Evolutionary conservation across 75 land plant genomes (phyloP).

Genomic region (Pinus tabuliformis): DNA sequence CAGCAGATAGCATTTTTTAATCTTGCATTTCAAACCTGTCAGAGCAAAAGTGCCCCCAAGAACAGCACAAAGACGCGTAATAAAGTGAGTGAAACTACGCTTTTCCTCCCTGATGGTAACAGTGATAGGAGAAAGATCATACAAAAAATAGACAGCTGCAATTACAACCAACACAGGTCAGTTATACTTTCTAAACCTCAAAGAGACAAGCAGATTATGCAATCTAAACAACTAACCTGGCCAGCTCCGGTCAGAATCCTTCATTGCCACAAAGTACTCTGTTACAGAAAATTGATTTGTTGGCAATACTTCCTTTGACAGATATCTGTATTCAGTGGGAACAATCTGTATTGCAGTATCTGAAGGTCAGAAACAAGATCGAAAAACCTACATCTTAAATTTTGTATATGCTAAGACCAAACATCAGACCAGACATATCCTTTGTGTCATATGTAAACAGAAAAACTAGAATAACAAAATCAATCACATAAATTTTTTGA

Average conservation of each 20-base stretch:
- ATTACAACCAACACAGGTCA: neutral
- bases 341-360: constrained; percentile 67
- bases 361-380: neutral
- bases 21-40: constrained; percentile 56
- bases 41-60: constrained; percentile 98
- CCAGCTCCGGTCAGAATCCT: constrained; percentile 65
- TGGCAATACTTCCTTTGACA: constrained; percentile 74
- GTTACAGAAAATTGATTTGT: constrained; percentile 98
- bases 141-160: constrained; percentile 97
- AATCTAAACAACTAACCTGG: constrained; percentile 57
- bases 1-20: too few species aligned
- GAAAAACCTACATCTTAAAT: neutral
- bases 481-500: neutral
- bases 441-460: neutral
- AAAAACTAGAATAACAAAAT: neutral
- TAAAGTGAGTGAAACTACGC: constrained; percentile 88
- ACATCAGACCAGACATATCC: neutral
- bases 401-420: neutral
- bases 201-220: constrained; percentile 3
- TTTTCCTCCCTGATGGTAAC: constrained; percentile 93
- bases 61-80: constrained; percentile 97
- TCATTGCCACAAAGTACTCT: constrained; percentile 76
- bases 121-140: constrained; percentile 96
- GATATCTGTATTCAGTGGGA: constrained; percentile 91
- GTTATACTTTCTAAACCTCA: neutral